Evolutionary conservation across 805 yeast genomes (phyloP).

Genomic region (Kuraishia molischiana): DNA sequence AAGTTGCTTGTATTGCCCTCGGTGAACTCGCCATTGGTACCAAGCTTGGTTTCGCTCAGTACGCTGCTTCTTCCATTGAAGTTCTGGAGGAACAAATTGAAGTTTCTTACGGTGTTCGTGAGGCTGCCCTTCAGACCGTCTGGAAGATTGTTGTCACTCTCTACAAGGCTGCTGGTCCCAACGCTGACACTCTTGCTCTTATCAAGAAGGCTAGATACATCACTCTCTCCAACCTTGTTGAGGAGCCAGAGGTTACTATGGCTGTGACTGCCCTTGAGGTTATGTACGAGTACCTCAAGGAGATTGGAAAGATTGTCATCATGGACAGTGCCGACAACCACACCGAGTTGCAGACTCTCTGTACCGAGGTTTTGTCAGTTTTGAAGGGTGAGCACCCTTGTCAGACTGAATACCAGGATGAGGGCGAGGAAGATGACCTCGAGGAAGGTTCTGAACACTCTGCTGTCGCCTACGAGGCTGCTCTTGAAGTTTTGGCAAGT

Average conservation of each 20-base stretch:
- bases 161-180: slow-evolving; percentile 43
- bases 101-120: slow-evolving; percentile 86
- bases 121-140: slow-evolving; percentile 69
- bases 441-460: slow-evolving; percentile 48
- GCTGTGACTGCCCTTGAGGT: slow-evolving; percentile 72
- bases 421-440: slow-evolving; percentile 38
- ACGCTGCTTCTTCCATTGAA: slow-evolving; percentile 59
- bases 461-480: slow-evolving; percentile 72
- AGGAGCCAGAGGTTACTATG: slow-evolving; percentile 79
- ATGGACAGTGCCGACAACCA: slow-evolving; percentile 50
- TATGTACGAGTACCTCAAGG: slow-evolving; percentile 54
- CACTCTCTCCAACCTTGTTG: slow-evolving; percentile 53
- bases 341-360: slow-evolving; percentile 51
- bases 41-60: slow-evolving; percentile 68
- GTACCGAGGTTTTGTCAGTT: slow-evolving; percentile 61
- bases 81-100: slow-evolving; percentile 63
- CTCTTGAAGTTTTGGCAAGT: slow-evolving; percentile 75
- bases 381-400: slow-evolving; percentile 78
- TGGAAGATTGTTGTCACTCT: slow-evolving; percentile 79
- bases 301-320: slow-evolving; percentile 66
- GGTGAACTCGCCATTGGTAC: slow-evolving; percentile 86
- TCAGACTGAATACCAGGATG: slow-evolving; percentile 68
- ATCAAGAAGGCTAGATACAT: slow-evolving; percentile 58
- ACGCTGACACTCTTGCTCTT: slow-evolving; percentile 44
- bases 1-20: slow-evolving; percentile 85